A percentile compares a stretch with the other conserved stretches of the same genome.
phyloP scores from a whole-genome alignment of 768 basidiomycete species.

The Lactarius indigo region DNA sequence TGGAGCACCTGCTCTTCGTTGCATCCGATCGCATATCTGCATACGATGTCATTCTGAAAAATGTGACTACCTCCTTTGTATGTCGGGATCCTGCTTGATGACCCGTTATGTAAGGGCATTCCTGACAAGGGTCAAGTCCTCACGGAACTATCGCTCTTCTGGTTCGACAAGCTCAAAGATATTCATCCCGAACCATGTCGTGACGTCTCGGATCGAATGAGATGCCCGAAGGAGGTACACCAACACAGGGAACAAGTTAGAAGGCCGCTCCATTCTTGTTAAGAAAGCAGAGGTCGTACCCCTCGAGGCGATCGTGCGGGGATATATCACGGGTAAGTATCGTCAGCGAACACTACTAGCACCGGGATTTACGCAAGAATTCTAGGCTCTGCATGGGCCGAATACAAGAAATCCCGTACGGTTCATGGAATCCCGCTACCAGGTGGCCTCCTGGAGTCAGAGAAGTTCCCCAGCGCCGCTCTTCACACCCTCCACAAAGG shows the following conservation, averaged over 20 bases:
- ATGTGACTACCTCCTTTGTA: constrained; percentile 47
- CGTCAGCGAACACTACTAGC: background rate
- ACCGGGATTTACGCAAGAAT: no score
- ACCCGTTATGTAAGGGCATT: constrained; percentile 61
- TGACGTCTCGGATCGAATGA: constrained; percentile 70
- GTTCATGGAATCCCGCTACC: constrained; percentile 84
- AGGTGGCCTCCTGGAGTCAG: constrained; percentile 75
- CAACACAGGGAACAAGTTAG: constrained; percentile 72
- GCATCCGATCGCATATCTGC: constrained; percentile 96
- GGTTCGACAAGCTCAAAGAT: constrained; percentile 79
- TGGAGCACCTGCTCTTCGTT: constrained; percentile 80
- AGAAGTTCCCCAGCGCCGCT: constrained; percentile 77
- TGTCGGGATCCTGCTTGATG: background rate
- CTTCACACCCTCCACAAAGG: constrained; percentile 97
- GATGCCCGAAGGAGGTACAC: constrained; percentile 77
- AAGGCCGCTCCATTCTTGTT: constrained; percentile 89
- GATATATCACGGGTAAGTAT: constrained; percentile 86
- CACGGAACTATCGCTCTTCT: constrained; percentile 89
- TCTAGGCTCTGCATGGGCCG: constrained; percentile 91
- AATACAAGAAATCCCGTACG: constrained; percentile 85
- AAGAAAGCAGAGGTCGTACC: constrained; percentile 84
- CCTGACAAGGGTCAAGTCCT: constrained; percentile 90
- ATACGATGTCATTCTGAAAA: constrained; percentile 91
- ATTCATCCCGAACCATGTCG: constrained; percentile 91
- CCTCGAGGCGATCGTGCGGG: constrained; percentile 93